Base-by-base conservation (phyloP, 768 basidiomycete genomes). In the Hygrocybe coccinea region DNA sequence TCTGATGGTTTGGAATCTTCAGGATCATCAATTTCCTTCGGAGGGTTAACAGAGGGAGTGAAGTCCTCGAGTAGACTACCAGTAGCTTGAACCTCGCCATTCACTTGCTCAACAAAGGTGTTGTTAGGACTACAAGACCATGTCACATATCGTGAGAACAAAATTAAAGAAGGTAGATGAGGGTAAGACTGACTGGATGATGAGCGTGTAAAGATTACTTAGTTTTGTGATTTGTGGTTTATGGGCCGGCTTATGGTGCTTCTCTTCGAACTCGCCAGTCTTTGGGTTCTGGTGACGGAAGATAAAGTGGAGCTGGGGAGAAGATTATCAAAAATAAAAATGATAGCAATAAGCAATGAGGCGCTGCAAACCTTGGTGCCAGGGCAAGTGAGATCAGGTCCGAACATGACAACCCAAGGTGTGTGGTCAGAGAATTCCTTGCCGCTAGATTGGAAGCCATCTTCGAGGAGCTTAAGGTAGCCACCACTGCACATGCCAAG, bases 401-500 rank as follows among this genome's bases (percentile, higher is more conserved):
- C 95, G 68, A 98, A 97, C 95, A 97, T 97, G 77, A 95, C 80
- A 11, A 89, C 87, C 88, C 88, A 95, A 43, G 93, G 91, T 6
- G 93, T 95, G 66, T 89, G 87, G 73, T 95, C 93, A 52, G 86
- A 87, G 71, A 95, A 95, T 68, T 93, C 92, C 77, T 93, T 90
- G 56, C 89, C 89, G 59, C 85, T 88, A 57, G 88, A 88, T 76
- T 95, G 91, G 84, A 94, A 94, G 56, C 92, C 93, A 64, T 93
- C 87, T 67, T 89, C 87, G 43, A 99, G 83, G 55, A 98, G 85
- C 74, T 98, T 99, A 76, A 98, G 75, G 75, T 99, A 99, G 37
- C 97, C 97, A 77, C 97, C 97, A 72, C 97, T 97, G 65, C 97
- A 98, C 74, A 97, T 97, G 47, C 97, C 91, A 41, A 95, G 95